Base-by-base conservation (phyloP, 169 alveolate species). In the Babesia divergens region DNA sequence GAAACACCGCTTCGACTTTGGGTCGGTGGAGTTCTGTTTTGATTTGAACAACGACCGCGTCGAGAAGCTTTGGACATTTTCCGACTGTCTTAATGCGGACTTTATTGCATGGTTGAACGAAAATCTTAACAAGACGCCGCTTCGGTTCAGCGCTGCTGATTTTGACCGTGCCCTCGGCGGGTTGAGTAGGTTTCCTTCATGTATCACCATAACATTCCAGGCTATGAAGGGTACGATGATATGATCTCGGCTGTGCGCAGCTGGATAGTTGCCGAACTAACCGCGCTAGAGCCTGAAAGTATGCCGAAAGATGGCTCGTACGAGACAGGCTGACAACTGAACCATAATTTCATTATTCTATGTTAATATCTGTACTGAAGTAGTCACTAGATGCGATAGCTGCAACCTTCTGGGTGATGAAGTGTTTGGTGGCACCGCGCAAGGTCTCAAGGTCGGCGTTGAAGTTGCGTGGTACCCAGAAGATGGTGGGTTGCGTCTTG, bases 401-500 rank as follows among this genome's bases (percentile, higher is more conserved):
- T 5, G 68, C 86, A 18, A 86, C 68, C 70, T 86, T 86, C 65
- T 86, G 75, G 20, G 34, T 64, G 34, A 86, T 68, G 80, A 86
- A 86, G 38, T 82, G 74, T 40, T 66, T 42, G 4, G 90, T 86
- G 43, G 62, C 24, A 20, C 60, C 70, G 43, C 89, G 84, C 40
- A 86, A 66, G 14, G 82, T 47, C 46, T 71, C 76, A 26, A 81
- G 79, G 28, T 72, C 82, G 24, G 69, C 62, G 58, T 82, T 77
- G 58, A 65, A 82, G 47, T 76, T 75, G n/a, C 75, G 44, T n/a
- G 92, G 92, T 18, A 71, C 62, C 92, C 92, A 86, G 58, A 82
- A 86, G 28, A 86, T 70, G 22, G 90, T 86, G 14, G 92, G 92
- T 42, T 74, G 83, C 4, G 89, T 76, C 51, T 74, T 62, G 31